Conservation (phyloP, 768 basidiomycete species). For the Lactarius deliciosus region DNA sequence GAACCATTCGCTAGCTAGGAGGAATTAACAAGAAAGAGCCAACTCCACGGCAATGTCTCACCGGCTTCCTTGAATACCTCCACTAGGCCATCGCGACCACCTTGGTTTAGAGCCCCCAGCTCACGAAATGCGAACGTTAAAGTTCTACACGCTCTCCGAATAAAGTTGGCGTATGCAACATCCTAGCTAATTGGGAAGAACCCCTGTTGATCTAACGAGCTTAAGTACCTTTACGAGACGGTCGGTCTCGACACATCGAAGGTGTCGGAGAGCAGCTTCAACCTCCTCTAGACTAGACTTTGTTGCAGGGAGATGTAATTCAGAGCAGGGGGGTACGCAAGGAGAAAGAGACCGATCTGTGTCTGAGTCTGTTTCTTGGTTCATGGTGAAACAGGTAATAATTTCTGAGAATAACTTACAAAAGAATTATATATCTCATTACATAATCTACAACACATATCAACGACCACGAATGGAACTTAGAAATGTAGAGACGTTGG, state of each 20-base stretch:
- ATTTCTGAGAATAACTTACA: neutral
- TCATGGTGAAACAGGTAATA: slow-evolving; percentile 24
- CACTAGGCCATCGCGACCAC: slow-evolving; percentile 2
- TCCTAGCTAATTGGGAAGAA: slow-evolving; percentile 16
- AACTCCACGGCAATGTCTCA: neutral
- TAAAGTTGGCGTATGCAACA: slow-evolving; percentile 15
- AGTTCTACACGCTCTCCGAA: slow-evolving; percentile 13
- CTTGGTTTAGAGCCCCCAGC: neutral
- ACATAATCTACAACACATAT: slow-evolving; percentile 31
- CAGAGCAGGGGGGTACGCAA: slow-evolving; percentile 19
- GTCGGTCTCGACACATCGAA: slow-evolving; percentile 5
- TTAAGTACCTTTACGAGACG: slow-evolving; percentile 19
- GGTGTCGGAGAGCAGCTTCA: neutral
- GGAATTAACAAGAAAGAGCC: neutral
- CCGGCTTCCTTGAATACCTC: slow-evolving; percentile 17
- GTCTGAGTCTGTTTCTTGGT: slow-evolving; percentile 60
- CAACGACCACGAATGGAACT: slow-evolving; percentile 34
- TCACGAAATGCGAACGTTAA: slow-evolving; percentile 9
- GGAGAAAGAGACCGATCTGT: slow-evolving; percentile 21
- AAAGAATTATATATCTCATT: neutral
- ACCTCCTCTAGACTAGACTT: slow-evolving; percentile 1
- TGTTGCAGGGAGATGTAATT: neutral
- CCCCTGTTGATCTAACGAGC: slow-evolving; percentile 22
- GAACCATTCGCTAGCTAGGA: slow-evolving; percentile 14
- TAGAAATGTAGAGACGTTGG: slow-evolving; percentile 56